Percentiles rank a stretch among this genome's conserved stretches.
phyloP scores from a whole-genome alignment of 106 monocot species.

The Phalaenopsis equestris region DNA sequence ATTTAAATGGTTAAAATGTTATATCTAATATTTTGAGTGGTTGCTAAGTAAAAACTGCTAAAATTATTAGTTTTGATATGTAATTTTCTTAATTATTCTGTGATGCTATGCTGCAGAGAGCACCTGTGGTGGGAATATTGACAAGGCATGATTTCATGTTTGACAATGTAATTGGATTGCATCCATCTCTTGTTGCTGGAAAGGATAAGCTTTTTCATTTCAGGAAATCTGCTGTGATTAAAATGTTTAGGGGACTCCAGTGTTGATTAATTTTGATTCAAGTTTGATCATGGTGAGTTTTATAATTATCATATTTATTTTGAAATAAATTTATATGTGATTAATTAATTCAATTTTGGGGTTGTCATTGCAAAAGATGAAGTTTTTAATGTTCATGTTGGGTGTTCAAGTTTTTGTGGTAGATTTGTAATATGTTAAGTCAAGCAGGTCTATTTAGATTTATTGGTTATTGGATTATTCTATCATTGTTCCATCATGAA shows the following conservation, averaged over 20 bases:
- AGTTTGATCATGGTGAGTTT: neutral
- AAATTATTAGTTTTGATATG: too few relatives aligned
- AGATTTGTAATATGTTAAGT: neutral
- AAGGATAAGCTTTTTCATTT: constrained; percentile 28
- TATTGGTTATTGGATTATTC: too few relatives aligned
- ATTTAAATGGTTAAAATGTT: too few relatives aligned
- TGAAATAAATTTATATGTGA: too few relatives aligned
- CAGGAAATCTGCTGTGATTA: constrained; percentile 12
- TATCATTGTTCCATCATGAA: too few relatives aligned
- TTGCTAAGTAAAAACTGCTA: too few relatives aligned
- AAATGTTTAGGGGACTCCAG: constrained; percentile 4
- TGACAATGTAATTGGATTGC: constrained; percentile 35
- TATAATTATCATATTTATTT: neutral
- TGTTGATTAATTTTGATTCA: neutral
- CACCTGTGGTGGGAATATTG: constrained; percentile 48
- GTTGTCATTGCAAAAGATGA: neutral
- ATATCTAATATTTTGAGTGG: too few relatives aligned
- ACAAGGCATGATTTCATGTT: constrained; percentile 58
- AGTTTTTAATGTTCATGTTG: neutral
- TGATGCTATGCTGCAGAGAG: constrained; percentile 22
- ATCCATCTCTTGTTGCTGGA: constrained; percentile 26
- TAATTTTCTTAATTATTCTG: too few relatives aligned
- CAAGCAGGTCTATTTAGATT: too few relatives aligned
- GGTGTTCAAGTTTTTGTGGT: neutral
- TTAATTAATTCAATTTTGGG: too few relatives aligned